Conservation (phyloP, 345 rosid genomes). For the Tarenaya hassleriana region DNA sequence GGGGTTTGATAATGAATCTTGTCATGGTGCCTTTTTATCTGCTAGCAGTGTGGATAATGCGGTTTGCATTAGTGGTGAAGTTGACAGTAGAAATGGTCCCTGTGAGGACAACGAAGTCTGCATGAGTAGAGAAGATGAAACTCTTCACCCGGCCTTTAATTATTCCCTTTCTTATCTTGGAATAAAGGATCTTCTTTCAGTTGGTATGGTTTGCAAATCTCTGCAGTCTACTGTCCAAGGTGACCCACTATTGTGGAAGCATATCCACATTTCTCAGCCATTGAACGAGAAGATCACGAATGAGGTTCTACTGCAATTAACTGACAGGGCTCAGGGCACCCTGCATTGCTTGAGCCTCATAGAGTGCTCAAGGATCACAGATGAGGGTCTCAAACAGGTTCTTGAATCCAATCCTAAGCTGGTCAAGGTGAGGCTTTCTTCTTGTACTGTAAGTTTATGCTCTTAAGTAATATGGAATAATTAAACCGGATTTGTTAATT, state of each 20-base stretch:
- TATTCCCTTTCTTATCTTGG: conserved; percentile 61
- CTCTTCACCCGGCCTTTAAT: conserved; percentile 49
- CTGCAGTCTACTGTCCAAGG: conserved; percentile 40
- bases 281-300: conserved; percentile 83
- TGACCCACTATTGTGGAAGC: conserved; percentile 74
- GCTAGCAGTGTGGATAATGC: conserved; percentile 32
- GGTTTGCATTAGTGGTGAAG: conserved; percentile 1
- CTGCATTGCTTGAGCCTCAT: conserved; percentile 74
- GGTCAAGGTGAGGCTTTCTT: conserved; percentile 46
- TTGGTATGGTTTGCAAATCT: conserved; percentile 64
- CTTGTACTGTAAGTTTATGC: background rate
- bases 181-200: conserved; percentile 63
- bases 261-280: conserved; percentile 67
- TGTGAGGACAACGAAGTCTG: background rate
- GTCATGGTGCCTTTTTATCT: conserved; percentile 22
- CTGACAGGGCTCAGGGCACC: conserved; percentile 67
- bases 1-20: conserved; percentile 20
- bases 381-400: conserved; percentile 53
- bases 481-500: too few species aligned
- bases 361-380: conserved; percentile 69
- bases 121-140: conserved; percentile 30
- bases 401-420: conserved; percentile 58
- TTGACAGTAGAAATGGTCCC: conserved; percentile 22
- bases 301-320: conserved; percentile 59
- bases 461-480: background rate